These are phyloP conservation scores for Myxozyma mucilagina DNA, from an alignment of 805 yeast genomes.

Conservation along the genomic window DNA sequence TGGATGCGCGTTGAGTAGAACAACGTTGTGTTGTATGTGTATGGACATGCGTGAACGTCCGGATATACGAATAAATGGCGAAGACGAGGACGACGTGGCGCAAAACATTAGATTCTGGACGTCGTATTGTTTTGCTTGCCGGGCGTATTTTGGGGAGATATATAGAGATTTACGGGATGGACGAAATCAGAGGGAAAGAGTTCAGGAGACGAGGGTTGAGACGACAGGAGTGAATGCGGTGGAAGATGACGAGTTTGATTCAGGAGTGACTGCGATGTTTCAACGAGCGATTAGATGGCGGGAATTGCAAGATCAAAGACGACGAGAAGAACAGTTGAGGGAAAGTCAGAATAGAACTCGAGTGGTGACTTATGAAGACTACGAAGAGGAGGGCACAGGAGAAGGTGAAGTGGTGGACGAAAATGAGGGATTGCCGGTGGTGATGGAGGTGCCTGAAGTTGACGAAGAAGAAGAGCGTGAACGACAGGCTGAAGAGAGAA, in stretches of 20 bases:
- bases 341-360: not conserved
- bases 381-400: not conserved
- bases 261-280: conserved; percentile 25
- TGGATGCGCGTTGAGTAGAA: conserved; percentile 8
- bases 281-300: conserved; percentile 24
- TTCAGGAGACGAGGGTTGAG: conserved; percentile 13
- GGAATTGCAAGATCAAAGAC: not conserved
- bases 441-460: not conserved
- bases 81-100: too few species aligned
- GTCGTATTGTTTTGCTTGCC: conserved; percentile 22
- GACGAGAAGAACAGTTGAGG: not conserved
- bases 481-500: not conserved
- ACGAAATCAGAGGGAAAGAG: conserved; percentile 11
- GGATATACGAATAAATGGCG: too few species aligned
- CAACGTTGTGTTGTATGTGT: conserved; percentile 16
- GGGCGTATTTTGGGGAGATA: not conserved
- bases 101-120: conserved; percentile 4
- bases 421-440: not conserved
- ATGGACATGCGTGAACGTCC: conserved; percentile 10
- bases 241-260: conserved; percentile 7
- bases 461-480: not conserved
- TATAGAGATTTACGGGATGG: conserved; percentile 3
- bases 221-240: too few species aligned
- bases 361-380: not conserved
- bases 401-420: not conserved